Conservation (phyloP, 2,329 filamentous ascomycete genomes). For the Microsporum audouinii region DNA sequence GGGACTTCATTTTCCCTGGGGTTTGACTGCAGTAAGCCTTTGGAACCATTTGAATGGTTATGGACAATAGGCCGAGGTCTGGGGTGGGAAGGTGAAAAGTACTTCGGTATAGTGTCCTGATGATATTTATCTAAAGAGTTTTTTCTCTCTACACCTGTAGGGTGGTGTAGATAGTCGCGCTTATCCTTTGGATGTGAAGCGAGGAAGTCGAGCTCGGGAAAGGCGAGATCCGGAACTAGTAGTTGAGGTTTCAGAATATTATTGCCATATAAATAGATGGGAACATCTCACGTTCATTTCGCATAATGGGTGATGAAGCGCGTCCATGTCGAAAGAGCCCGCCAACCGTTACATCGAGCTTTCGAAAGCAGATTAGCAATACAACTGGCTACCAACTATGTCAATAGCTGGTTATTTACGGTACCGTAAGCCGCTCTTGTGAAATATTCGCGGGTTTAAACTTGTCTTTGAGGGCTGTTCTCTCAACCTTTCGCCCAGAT, state of each 20-base stretch:
- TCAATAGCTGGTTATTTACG: constrained; percentile 11
- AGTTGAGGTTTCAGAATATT: constrained; percentile 16
- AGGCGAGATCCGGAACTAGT: constrained; percentile 42
- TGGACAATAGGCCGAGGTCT: neutral
- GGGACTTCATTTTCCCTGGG: too few relatives aligned
- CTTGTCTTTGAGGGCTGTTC: constrained; percentile 40
- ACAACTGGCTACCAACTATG: neutral
- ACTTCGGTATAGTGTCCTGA: neutral
- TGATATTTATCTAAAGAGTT: neutral
- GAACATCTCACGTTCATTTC: constrained; percentile 14
- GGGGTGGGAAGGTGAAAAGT: neutral
- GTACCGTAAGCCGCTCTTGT: constrained; percentile 44
- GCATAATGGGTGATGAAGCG: constrained; percentile 23
- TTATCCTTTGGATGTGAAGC: constrained; percentile 1
- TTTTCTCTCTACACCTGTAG: neutral
- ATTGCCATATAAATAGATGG: neutral
- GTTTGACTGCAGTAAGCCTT: neutral
- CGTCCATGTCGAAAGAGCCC: constrained; percentile 28
- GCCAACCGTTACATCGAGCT: constrained; percentile 31
- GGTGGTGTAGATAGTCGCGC: neutral
- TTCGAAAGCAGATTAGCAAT: constrained; percentile 7
- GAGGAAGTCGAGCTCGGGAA: constrained; percentile 43
- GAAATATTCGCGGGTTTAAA: constrained; percentile 47
- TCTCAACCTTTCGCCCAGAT: constrained; percentile 20
- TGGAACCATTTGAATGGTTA: too few relatives aligned